Base-by-base conservation (phyloP, 352 stramenopile genomes). In the Thalassiosira exigua region DNA sequence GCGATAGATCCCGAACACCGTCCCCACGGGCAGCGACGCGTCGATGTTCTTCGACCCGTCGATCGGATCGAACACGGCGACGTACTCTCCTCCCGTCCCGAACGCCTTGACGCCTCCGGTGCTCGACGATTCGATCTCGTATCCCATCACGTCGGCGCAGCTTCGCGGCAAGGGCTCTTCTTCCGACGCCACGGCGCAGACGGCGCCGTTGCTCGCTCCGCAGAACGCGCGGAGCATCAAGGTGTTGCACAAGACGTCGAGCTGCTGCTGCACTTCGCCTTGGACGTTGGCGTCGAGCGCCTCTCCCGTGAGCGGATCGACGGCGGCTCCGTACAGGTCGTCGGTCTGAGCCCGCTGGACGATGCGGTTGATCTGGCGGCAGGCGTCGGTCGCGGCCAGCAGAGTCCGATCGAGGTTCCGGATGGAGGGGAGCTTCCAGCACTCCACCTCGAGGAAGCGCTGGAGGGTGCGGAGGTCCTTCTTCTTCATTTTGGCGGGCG, bases 1-100 rank as follows among this genome's bases (percentile, higher is more conserved):
- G n/a, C 69, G 66, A 88, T 98, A 99, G 73, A 99, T 98, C 27
- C 95, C 96, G 89, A 99, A 99, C 78, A 99, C 98, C 44, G 96
- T 99, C n/a, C 97, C 97, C 5, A 94, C 90, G 22, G 92, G 92
- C 14, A 94, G 76, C 30, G 72, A 87, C 11, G 77, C 50, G 88
- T 98, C 96, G 93, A 99, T 98, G 84, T 99, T 99, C 70, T 93
- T 92, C 17, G 73, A 88, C 51, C 89, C 89, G 70, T 94, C 89
- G 44, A 94, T 84, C 0, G 89, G 89, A 84, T 94, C 89, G 77
- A 94, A 94, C 4, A 91, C 87, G 1, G 89, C 89, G 53, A 94
- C 84, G 69, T 90, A 94, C 39, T 94, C 79, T 4, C 70, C 50
- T 4, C 70, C 50, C 9, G 82, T 73, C 3, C 61, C 51, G 79